A percentile compares a stretch with the other conserved stretches of the same genome.
Evolutionary conservation across 768 basidiomycete species (phyloP).

Genomic region (Cystofilobasidium bisporidii): DNA sequence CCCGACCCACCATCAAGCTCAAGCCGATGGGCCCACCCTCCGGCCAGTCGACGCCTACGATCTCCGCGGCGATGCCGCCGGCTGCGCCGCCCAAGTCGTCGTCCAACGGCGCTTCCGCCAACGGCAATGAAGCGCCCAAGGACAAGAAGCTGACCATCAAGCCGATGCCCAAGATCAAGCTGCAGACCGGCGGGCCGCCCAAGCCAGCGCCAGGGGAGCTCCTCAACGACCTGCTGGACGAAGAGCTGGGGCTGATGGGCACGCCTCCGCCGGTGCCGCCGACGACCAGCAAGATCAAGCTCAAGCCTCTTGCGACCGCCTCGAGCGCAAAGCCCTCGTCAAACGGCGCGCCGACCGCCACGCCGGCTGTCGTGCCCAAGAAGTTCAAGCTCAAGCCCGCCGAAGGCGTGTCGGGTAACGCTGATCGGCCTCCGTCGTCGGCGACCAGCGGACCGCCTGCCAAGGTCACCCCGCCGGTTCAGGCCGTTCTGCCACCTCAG

Average conservation of each 20-base stretch:
- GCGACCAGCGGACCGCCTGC: not conserved
- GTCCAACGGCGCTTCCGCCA: not conserved
- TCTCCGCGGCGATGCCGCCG: not conserved
- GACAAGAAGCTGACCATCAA: slow-evolving; percentile 30
- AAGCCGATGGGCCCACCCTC: slow-evolving; percentile 43
- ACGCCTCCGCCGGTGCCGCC: slow-evolving; percentile 9
- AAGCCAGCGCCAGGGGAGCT: slow-evolving; percentile 12
- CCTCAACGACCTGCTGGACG: slow-evolving; percentile 37
- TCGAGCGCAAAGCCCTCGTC: not conserved
- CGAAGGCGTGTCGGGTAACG: not conserved
- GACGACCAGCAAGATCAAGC: slow-evolving; percentile 17
- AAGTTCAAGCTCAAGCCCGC: slow-evolving; percentile 16
- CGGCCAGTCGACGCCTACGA: not conserved
- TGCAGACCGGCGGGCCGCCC: too few relatives aligned
- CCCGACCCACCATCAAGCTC: slow-evolving; percentile 47
- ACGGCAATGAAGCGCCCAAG: slow-evolving; percentile 4
- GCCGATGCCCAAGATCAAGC: slow-evolving; percentile 23
- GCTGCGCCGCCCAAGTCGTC: not conserved
- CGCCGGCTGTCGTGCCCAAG: slow-evolving; percentile 1
- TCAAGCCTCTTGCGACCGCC: slow-evolving; percentile 5
- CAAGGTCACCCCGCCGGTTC: not conserved
- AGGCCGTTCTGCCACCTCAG: too few relatives aligned
- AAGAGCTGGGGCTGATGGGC: slow-evolving; percentile 40
- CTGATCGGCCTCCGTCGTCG: not conserved
- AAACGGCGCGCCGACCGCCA: slow-evolving; percentile 21